Evolutionary conservation across 495 filamentous ascomycete species (phyloP).

Genomic region (Neurospora discreta): DNA sequence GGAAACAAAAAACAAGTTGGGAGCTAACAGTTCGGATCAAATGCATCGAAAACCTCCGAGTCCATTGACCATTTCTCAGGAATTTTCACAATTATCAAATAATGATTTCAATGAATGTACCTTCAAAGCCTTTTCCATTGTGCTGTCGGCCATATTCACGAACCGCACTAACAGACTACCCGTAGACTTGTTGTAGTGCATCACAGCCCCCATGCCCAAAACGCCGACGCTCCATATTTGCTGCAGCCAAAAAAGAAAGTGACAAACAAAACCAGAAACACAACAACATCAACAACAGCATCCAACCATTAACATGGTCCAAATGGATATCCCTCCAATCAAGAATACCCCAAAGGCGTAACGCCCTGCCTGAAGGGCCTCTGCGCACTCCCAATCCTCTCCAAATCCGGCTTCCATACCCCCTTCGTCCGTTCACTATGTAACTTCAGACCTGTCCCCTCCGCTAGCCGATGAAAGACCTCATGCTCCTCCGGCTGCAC

Average conservation of each 20-base stretch:
- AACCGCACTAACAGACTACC: neutral
- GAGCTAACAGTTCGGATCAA: no score
- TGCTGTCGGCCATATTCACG: neutral
- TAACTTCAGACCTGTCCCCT: constrained; percentile 10
- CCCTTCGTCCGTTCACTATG: constrained; percentile 23
- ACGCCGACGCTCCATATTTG: constrained; percentile 7
- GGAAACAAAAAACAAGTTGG: no score
- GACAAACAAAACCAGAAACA: neutral
- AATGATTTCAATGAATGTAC: neutral
- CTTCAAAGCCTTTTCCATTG: neutral
- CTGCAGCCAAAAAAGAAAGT: neutral
- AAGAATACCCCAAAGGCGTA: constrained; percentile 16
- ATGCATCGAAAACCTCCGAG: no score
- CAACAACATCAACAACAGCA: constrained; percentile 1
- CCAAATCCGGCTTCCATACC: constrained; percentile 20
- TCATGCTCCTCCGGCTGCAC: constrained; percentile 11
- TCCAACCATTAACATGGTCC: neutral
- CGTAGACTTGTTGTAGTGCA: neutral
- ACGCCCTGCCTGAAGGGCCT: constrained; percentile 18
- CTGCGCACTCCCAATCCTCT: constrained; percentile 5
- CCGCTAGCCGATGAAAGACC: constrained; percentile 15
- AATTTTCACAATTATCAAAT: neutral
- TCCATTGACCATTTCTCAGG: no score
- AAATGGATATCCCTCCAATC: neutral
- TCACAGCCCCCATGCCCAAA: neutral